Evolutionary conservation across 2,329 filamentous ascomycete species (phyloP).

Genomic region (Lachnellula subtilissima): DNA sequence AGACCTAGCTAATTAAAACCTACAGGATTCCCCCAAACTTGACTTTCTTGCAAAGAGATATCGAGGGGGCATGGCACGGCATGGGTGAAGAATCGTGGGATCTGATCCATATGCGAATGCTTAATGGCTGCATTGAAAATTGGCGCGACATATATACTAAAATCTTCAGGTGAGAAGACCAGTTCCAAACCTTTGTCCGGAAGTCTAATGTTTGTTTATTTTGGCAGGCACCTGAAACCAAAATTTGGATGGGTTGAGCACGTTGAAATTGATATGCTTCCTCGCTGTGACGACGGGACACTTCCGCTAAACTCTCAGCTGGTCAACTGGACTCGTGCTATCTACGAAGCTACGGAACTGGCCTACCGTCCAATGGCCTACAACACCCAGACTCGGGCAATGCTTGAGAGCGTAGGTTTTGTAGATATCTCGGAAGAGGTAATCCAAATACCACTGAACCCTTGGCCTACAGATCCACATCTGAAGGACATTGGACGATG

Average conservation of each 20-base stretch:
- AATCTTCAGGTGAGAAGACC: conserved; percentile 52
- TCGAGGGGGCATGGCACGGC: conserved; percentile 67
- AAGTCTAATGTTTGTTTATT: conserved; percentile 12
- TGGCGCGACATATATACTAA: conserved; percentile 74
- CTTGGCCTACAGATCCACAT: conserved; percentile 62
- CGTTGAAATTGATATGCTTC: conserved; percentile 80
- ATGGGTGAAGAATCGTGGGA: conserved; percentile 47
- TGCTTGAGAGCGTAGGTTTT: conserved; percentile 69
- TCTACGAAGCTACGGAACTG: conserved; percentile 63
- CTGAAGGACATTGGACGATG: conserved; percentile 69
- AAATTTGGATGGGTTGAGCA: conserved; percentile 76
- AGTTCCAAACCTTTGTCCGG: neutral
- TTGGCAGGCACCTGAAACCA: conserved; percentile 65
- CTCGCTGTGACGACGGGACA: conserved; percentile 64
- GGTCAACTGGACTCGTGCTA: conserved; percentile 62
- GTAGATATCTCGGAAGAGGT: conserved; percentile 69
- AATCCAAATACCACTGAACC: conserved; percentile 67
- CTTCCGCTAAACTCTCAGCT: conserved; percentile 54
- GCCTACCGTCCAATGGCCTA: conserved; percentile 62
- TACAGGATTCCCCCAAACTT: conserved; percentile 66
- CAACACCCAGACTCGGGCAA: conserved; percentile 53
- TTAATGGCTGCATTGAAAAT: conserved; percentile 69
- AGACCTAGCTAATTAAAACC: neutral
- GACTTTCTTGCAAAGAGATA: conserved; percentile 66
- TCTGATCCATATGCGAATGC: conserved; percentile 76